Conservation (phyloP, 2,329 filamentous ascomycete genomes). For the Aspergillus transmontanensis region DNA sequence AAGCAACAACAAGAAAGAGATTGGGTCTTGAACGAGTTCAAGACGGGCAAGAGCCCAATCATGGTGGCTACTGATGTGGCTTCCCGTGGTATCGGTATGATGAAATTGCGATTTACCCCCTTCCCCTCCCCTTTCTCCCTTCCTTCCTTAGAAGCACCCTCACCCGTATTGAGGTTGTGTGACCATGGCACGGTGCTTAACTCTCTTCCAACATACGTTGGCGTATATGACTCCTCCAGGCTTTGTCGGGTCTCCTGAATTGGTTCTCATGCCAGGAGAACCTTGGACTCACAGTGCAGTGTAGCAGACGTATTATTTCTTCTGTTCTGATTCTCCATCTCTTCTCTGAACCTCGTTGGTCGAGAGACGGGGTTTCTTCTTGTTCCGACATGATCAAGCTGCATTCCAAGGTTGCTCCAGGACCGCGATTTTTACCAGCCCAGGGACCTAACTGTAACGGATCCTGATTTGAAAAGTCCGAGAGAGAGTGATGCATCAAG, state of each 20-base stretch:
- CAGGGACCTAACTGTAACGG: constrained; percentile 52
- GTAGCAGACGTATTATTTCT: constrained; percentile 64
- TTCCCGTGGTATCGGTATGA: constrained; percentile 99
- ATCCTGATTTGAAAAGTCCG: constrained; percentile 47
- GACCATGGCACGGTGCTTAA: constrained; percentile 75
- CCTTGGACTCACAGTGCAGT: constrained; percentile 83
- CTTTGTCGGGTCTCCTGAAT: constrained; percentile 71
- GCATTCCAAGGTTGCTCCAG: constrained; percentile 70
- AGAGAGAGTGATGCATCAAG: constrained; percentile 64
- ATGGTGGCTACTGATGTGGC: constrained; percentile 99
- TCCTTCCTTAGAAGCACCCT: constrained; percentile 41
- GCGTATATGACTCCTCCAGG: constrained; percentile 90
- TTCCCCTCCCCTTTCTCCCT: constrained; percentile 29
- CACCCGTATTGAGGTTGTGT: constrained; percentile 59
- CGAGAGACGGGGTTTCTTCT: constrained; percentile 73
- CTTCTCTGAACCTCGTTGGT: constrained; percentile 62
- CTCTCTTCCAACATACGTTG: constrained; percentile 83
- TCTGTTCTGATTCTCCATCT: constrained; percentile 69
- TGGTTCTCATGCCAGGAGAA: constrained; percentile 79
- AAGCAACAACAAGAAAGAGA: constrained; percentile 99
- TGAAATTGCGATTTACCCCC: constrained; percentile 59
- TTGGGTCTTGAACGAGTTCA: constrained; percentile 99
- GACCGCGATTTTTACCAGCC: constrained; percentile 63
- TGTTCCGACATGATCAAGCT: constrained; percentile 67
- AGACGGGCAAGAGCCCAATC: constrained; percentile 98